Conservation (phyloP, 1,284 basidiomycete species). For the Rhodotorula sp. region DNA sequence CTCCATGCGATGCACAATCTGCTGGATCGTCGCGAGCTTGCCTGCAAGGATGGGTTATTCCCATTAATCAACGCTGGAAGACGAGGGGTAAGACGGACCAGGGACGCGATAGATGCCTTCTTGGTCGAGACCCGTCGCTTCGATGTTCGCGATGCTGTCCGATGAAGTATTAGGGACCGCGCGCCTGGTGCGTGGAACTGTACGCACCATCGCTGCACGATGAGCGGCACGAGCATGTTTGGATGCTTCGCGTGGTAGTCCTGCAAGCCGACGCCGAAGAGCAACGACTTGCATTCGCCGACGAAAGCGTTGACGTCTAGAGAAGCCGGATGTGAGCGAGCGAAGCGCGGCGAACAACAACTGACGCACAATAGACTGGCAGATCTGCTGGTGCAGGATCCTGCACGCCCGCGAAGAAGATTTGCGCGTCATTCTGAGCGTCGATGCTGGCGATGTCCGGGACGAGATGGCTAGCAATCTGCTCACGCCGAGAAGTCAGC, state of each 20-base stretch:
- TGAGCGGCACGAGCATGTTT: conserved; percentile 65
- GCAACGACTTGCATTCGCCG: conserved; percentile 76
- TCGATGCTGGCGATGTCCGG: conserved; percentile 18
- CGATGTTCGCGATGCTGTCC: conserved; percentile 38
- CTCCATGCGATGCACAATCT: conserved; percentile 86
- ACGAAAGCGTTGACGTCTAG: conserved; percentile 78
- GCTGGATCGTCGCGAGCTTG: conserved; percentile 29
- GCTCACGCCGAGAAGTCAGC: not conserved
- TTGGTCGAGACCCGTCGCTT: conserved; percentile 62
- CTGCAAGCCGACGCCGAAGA: conserved; percentile 86
- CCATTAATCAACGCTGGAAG: no score
- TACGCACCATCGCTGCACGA: conserved; percentile 58
- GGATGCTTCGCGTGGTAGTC: conserved; percentile 84
- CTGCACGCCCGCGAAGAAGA: conserved; percentile 3
- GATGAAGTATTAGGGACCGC: not conserved
- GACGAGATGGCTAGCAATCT: conserved; percentile 17
- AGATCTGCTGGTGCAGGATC: conserved; percentile 57
- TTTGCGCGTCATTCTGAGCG: conserved; percentile 11
- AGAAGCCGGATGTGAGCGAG: conserved; percentile 45
- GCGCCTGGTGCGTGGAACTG: conserved; percentile 37
- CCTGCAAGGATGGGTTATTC: conserved; percentile 3
- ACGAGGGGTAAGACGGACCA: conserved; percentile 5
- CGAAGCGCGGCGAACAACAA: not conserved
- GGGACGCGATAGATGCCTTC: conserved; percentile 78
- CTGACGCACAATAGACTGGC: conserved; percentile 57